Evolutionary conservation across 345 rosid species (phyloP).

Genomic region (Anastatica hierochuntica): DNA sequence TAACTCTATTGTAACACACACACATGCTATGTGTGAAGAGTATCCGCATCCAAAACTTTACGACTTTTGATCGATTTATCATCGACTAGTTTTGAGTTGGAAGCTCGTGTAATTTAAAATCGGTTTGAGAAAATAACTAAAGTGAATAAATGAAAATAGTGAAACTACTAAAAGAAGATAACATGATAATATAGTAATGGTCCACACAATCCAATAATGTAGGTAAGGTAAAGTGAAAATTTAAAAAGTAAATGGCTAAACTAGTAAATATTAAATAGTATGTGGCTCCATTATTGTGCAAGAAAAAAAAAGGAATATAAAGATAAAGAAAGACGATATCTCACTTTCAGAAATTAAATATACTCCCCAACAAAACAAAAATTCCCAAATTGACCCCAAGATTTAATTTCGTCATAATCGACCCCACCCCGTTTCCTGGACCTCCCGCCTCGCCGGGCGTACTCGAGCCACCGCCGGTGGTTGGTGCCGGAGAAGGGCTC

Average conservation of each 20-base stretch:
- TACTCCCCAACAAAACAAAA: slow-evolving; percentile 11
- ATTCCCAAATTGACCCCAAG: slow-evolving; percentile 20
- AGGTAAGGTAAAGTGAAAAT: neutral
- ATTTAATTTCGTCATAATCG: neutral
- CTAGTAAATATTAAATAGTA: neutral
- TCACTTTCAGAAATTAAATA: slow-evolving; percentile 3
- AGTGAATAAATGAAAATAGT: too few species aligned
- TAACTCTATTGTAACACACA: too few species aligned
- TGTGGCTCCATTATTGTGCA: slow-evolving; percentile 13
- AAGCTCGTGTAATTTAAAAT: too few species aligned
- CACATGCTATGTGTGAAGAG: too few species aligned
- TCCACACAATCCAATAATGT: slow-evolving; percentile 15
- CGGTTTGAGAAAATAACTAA: too few species aligned
- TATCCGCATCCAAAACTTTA: too few species aligned
- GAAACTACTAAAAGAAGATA: too few species aligned
- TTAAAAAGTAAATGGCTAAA: neutral
- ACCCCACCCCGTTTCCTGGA: slow-evolving; percentile 24
- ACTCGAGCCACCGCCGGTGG: slow-evolving; percentile 1
- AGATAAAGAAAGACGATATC: neutral
- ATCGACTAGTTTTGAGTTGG: too few species aligned
- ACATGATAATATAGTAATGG: neutral
- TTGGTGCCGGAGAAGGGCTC: neutral
- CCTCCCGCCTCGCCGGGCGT: slow-evolving; percentile 4
- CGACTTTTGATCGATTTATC: too few species aligned
- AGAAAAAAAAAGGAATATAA: neutral